Evolutionary conservation across 1,139 yeast genomes (phyloP).

Genomic region (Sugiyamaella grinbergsii): DNA sequence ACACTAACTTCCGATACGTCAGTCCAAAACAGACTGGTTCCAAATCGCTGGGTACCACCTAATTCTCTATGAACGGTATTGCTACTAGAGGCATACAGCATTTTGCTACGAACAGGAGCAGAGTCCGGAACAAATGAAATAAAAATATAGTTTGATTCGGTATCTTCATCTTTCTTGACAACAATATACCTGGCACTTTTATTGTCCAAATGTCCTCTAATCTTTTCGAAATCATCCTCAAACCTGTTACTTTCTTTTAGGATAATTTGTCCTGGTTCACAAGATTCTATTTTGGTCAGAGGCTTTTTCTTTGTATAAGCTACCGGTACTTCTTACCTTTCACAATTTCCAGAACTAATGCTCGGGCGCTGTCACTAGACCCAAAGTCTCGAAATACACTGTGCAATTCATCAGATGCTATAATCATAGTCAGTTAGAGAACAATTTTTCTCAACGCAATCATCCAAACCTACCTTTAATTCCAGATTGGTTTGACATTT

Average conservation of each 20-base stretch:
- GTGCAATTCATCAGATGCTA: slow-evolving; percentile 33
- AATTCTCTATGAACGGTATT: slow-evolving; percentile 71
- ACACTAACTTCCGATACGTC: slow-evolving; percentile 60
- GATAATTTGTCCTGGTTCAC: slow-evolving; percentile 39
- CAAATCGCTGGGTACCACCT: slow-evolving; percentile 64
- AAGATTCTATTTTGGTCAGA: slow-evolving; percentile 36
- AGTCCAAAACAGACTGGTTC: slow-evolving; percentile 58
- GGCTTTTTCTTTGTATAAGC: too few relatives aligned
- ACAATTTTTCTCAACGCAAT: too few relatives aligned
- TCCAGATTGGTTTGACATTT: slow-evolving; percentile 42
- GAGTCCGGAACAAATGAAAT: slow-evolving; percentile 84
- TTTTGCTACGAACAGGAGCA: slow-evolving; percentile 80
- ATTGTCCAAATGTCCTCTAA: slow-evolving; percentile 47
- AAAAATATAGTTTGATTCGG: slow-evolving; percentile 50
- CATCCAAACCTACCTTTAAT: slow-evolving; percentile 26
- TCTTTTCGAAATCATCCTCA: slow-evolving; percentile 44
- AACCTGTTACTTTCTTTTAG: slow-evolving; percentile 38
- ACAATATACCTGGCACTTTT: slow-evolving; percentile 65
- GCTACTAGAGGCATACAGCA: slow-evolving; percentile 92
- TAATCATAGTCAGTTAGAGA: slow-evolving; percentile 6
- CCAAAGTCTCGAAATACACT: slow-evolving; percentile 31
- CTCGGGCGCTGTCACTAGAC: slow-evolving; percentile 32
- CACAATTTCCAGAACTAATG: slow-evolving; percentile 36
- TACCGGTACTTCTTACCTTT: slow-evolving; percentile 26
- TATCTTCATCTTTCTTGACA: slow-evolving; percentile 45